Base-by-base conservation (phyloP, 495 filamentous ascomycete species). In the Penicillium tannophilum region DNA sequence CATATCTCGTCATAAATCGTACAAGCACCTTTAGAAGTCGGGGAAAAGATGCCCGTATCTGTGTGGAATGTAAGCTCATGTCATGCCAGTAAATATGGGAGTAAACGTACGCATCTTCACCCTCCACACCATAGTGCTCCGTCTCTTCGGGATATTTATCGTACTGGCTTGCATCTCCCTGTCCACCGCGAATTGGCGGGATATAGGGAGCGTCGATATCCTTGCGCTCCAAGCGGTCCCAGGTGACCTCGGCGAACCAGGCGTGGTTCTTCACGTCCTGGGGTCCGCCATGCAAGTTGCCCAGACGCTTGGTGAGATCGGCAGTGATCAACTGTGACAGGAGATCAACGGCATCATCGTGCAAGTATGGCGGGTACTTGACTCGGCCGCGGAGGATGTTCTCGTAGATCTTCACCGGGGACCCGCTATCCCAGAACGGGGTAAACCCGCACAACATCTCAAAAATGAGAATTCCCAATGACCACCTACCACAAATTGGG, bases 371-470 rank as follows among this genome's bases (percentile, higher is more conserved):
- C 54, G 94, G 94, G 68, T 96, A 98, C 78, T 96, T 98, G 70
- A 98, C 87, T 64, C 86, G 87, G 47, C 93, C 94, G 56, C 88
- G 90, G 54, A 98, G 80, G 64, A 98, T 98, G 71, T 98, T 98
- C 79, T 98, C 93, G 73, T 98, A 98, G 63, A 98, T 98, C 77
- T 96, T 97, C 82, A 98, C 96, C 2, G 94, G 92, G 6, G 90
- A 96, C 35, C 93, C 94, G 56, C 89, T 89, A 72, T 98, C 94
- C 92, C 93, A 98, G 77, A 98, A 98, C 4, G 94, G 94, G 14
- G 94, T 98, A 72, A 97, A 98, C 14, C 94, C 94, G 70, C 93
- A 97, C 19, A 98, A 87, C 94, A 98, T 98, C 78, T 98, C 94
- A 68, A 97, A 98, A 68, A 98, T 98, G 52, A 98, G 79, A 74